Evolutionary conservation across 495 filamentous ascomycete genomes (phyloP), one percentile per base, ranked within the genome.

Genomic region (Hapsidospora chrysogenum): DNA sequence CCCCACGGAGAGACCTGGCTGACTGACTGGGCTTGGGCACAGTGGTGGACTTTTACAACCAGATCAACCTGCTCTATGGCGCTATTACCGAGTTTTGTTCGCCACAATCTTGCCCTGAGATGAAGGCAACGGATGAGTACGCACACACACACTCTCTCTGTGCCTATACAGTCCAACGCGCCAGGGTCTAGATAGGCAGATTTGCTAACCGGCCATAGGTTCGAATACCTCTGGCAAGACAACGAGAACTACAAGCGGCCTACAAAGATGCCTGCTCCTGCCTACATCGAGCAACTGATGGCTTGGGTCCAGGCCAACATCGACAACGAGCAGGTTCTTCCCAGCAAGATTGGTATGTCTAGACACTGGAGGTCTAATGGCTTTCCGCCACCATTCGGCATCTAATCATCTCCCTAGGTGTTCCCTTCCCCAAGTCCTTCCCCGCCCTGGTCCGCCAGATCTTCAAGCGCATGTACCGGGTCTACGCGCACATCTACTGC

Each of bases 31-130:
- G 35, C 48, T 41, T 16, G 14, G 3, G 2, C 31, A 29, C 45
- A 93, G 87, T 97, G 50, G 89, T 97, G 61, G 89, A 97, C 56
- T 97, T 97, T 60, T 97, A 96, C 73, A 97, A 96, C 61, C 89
- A 97, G 56, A 89, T 96, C 56, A 97, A 97, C 60, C 75, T 97
- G 17, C 78, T 97, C 36, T 97, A 97, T 56, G 89, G 89, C 40
- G 86, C 89, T 37, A 95, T 97, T 52, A 97, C 89, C 36, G 89
- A 97, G 49, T 97, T 96, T 60, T 97, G 89, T 63, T 96, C 89
- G 17, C 89, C 89, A 17, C 80, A 82, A 45, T 82, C 85, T 35
- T 97, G 89, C 53, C 89, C 87, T 2, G 89, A 96, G 61, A 97
- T 97, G 89, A 97, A 97, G 60, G 89, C 89, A 17, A 96, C 89